These are phyloP conservation scores for Gomphus bonarii DNA, from an alignment of 1,284 basidiomycete genomes.

Conservation along the genomic window DNA sequence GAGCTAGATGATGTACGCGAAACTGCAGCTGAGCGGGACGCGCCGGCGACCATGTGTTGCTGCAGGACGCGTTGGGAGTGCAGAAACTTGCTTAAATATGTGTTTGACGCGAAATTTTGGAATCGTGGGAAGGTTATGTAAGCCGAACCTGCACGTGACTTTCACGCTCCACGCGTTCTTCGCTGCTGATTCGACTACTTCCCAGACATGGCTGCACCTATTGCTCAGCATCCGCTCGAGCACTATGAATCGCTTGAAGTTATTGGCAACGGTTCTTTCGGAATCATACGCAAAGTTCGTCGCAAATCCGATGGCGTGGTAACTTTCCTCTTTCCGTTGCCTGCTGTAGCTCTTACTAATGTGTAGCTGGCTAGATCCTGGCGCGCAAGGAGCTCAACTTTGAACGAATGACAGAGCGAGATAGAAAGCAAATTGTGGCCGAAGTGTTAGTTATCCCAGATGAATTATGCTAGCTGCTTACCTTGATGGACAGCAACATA, in stretches of 20 bases:
- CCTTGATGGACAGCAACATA: conserved; percentile 60
- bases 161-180: background rate
- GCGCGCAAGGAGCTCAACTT: conserved; percentile 96
- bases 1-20: conserved; percentile 1
- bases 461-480: background rate
- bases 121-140: background rate
- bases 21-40: background rate
- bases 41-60: background rate
- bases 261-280: conserved; percentile 96
- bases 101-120: conserved; percentile 7
- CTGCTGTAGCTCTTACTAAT: background rate
- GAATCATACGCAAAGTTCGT: conserved; percentile 88
- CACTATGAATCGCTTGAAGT: conserved; percentile 83
- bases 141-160: conserved; percentile 7
- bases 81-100: background rate
- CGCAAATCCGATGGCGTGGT: conserved; percentile 80
- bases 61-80: background rate
- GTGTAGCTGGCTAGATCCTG: conserved; percentile 45
- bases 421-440: conserved; percentile 91
- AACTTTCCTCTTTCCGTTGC: background rate
- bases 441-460: conserved; percentile 70
- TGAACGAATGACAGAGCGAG: conserved; percentile 86
- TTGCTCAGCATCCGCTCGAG: conserved; percentile 37
- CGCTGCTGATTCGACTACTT: background rate
- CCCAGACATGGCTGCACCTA: background rate